A percentile compares a stretch with the other conserved stretches of the same genome.
Conservation (phyloP, 2,329 filamentous ascomycete species). For the Incumbomyces delicatus region DNA sequence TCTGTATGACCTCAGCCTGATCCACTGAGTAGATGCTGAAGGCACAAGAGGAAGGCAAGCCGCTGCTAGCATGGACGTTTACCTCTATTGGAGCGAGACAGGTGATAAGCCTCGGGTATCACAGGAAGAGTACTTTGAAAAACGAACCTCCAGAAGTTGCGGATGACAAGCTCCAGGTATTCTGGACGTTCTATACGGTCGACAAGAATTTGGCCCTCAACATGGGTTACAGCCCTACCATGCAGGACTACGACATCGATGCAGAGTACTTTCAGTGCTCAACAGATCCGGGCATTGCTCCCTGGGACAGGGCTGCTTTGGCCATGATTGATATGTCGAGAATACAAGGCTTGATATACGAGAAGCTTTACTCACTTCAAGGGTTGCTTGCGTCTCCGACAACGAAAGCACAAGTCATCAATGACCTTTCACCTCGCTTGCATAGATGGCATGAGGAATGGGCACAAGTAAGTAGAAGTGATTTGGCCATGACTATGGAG, state of each 20-base stretch:
- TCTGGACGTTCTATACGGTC: constrained; percentile 22
- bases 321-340: constrained; percentile 19
- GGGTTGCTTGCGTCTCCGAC: constrained; percentile 15
- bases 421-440: constrained; percentile 19
- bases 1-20: neutral
- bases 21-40: constrained; percentile 16
- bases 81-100: constrained; percentile 21
- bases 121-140: constrained; percentile 15
- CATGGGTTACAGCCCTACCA: constrained; percentile 20
- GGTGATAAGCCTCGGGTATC: constrained; percentile 20
- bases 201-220: constrained; percentile 23
- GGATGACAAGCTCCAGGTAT: constrained; percentile 20
- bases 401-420: constrained; percentile 13
- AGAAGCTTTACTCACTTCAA: constrained; percentile 19
- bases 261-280: constrained; percentile 18
- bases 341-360: constrained; percentile 22
- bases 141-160: constrained; percentile 13
- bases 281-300: constrained; percentile 11
- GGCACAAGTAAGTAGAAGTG: constrained; percentile 13
- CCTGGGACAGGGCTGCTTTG: constrained; percentile 22
- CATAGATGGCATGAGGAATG: constrained; percentile 20
- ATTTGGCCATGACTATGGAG: neutral
- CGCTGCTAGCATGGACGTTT: constrained; percentile 22
- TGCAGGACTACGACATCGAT: constrained; percentile 24
- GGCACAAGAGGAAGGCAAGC: constrained; percentile 23